Conservation (phyloP, 768 basidiomycete species). For the Trametes cingulata region DNA sequence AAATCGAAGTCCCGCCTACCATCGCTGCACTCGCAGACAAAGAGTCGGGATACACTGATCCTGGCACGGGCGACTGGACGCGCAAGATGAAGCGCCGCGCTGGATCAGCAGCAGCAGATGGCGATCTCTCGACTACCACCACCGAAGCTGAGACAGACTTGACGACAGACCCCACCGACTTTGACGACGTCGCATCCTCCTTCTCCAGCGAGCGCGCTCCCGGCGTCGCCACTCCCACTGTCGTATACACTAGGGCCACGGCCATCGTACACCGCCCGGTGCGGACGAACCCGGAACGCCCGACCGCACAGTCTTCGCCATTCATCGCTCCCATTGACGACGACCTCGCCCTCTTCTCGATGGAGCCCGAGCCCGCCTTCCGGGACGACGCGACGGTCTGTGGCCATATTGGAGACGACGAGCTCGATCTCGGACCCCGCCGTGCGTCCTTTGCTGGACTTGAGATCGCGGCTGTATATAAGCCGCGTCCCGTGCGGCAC, state of each 20-base stretch:
- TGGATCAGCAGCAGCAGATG: slow-evolving; percentile 22
- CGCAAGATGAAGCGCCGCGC: slow-evolving; percentile 30
- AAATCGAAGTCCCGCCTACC: slow-evolving; percentile 72
- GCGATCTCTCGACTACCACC: slow-evolving; percentile 25
- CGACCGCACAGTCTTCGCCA: slow-evolving; percentile 27
- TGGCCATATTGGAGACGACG: slow-evolving; percentile 13
- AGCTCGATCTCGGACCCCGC: slow-evolving; percentile 4
- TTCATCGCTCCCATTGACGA: slow-evolving; percentile 30
- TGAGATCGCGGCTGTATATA: slow-evolving; percentile 71
- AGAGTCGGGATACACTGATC: slow-evolving; percentile 36
- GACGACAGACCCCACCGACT: slow-evolving; percentile 41
- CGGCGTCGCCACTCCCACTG: neutral
- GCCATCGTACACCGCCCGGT: slow-evolving; percentile 14
- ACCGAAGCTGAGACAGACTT: slow-evolving; percentile 43
- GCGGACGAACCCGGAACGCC: slow-evolving; percentile 31
- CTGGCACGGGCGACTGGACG: slow-evolving; percentile 38
- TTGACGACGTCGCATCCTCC: slow-evolving; percentile 34
- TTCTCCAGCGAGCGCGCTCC: slow-evolving; percentile 16
- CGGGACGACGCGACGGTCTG: slow-evolving; percentile 34
- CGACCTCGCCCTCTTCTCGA: slow-evolving; percentile 44
- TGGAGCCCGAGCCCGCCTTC: slow-evolving; percentile 43
- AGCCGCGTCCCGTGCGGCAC: slow-evolving; percentile 65
- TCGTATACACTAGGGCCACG: slow-evolving; percentile 1
- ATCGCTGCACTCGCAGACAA: slow-evolving; percentile 40
- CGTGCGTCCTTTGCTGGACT: slow-evolving; percentile 50